A percentile compares a stretch with the other conserved stretches of the same genome.
phyloP scores from a whole-genome alignment of 768 basidiomycete genomes.

The Pisolithus tinctorius region DNA sequence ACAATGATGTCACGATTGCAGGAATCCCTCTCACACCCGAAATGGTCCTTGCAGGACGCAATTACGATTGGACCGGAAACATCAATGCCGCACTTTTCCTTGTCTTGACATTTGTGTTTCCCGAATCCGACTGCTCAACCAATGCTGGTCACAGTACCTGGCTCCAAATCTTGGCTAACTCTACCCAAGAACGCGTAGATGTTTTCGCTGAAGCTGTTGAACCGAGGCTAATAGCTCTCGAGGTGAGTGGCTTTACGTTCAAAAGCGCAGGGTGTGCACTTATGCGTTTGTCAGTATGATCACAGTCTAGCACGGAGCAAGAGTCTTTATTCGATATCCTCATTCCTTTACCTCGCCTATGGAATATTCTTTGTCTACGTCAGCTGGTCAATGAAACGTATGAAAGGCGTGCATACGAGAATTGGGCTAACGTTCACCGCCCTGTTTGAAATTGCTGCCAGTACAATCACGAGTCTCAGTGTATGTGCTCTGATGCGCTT shows the following conservation, averaged over 20 bases:
- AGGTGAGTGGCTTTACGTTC: constrained; percentile 28
- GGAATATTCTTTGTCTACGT: constrained; percentile 70
- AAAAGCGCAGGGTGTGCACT: neutral
- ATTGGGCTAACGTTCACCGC: constrained; percentile 92
- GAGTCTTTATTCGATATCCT: constrained; percentile 55
- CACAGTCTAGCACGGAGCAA: constrained; percentile 39
- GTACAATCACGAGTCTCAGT: constrained; percentile 89
- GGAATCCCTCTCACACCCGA: constrained; percentile 61
- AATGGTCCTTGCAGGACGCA: constrained; percentile 73
- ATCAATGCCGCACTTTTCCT: constrained; percentile 65
- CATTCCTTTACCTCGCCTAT: constrained; percentile 73
- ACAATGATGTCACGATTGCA: constrained; percentile 47
- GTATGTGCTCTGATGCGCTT: constrained; percentile 89
- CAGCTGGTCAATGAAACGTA: constrained; percentile 64
- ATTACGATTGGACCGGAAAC: constrained; percentile 41
- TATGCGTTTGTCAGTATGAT: constrained; percentile 39
- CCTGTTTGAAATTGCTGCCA: constrained; percentile 83
- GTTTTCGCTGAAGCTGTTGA: constrained; percentile 35
- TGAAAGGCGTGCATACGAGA: constrained; percentile 84
- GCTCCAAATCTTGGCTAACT: constrained; percentile 47
- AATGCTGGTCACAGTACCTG: constrained; percentile 57
- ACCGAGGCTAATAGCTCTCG: constrained; percentile 39
- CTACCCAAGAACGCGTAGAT: constrained; percentile 30
- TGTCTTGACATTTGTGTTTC: constrained; percentile 79
- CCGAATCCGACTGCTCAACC: constrained; percentile 62